Base-by-base conservation (phyloP, 163 green algal genomes). In the Chloromonas sp. region DNA sequence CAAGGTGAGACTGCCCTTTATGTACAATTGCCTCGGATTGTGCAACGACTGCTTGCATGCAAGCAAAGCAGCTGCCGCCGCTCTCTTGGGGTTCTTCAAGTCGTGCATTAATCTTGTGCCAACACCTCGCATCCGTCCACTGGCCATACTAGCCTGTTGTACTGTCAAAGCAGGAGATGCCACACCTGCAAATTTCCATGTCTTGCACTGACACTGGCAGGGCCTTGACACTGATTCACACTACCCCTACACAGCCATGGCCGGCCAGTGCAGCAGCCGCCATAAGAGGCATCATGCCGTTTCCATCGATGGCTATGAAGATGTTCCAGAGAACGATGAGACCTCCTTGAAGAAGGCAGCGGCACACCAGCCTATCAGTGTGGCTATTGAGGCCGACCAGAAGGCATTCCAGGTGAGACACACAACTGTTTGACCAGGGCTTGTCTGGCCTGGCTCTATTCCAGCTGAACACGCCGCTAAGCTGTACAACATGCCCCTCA, bases 351-450 rank as follows among this genome's bases (percentile, higher is more conserved):
- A 89, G 70, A 87, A 90, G 81, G 89, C 89, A 0, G 89, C 85
- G 1, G 85, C 85, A 1, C 85, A 88, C 61, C 85, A 88, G 83
- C 74, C 95, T n/a, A 89, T 98, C 3, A 81, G 70, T 58, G 93
- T 98, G 11, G 95, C 95, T 70, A 97, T 97, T 83, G 92, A 99
- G 89, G 95, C 96, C 3, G 93, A 98, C 90, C 89, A 98, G 88
- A 91, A 93, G n/a, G 81, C 91, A 0, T 99, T 99, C 92, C 96
- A 99, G 93, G 81, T 84, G 81, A 5, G 81, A 60, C 11, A n/a
- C 66, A 36, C 36, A 36, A 36, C 36, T 36, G 36, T 36, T 36
- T 36, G 36, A 36, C 36, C 36, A 36, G 36, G 36, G 36, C 36
- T 36, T 36, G 36, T 36, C 36, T 36, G 36, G 36, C 36, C 36